Percentiles rank a stretch among this genome's conserved stretches.
Conservation (phyloP, 139 green algal genomes). For the Chlorella sp. region DNA sequence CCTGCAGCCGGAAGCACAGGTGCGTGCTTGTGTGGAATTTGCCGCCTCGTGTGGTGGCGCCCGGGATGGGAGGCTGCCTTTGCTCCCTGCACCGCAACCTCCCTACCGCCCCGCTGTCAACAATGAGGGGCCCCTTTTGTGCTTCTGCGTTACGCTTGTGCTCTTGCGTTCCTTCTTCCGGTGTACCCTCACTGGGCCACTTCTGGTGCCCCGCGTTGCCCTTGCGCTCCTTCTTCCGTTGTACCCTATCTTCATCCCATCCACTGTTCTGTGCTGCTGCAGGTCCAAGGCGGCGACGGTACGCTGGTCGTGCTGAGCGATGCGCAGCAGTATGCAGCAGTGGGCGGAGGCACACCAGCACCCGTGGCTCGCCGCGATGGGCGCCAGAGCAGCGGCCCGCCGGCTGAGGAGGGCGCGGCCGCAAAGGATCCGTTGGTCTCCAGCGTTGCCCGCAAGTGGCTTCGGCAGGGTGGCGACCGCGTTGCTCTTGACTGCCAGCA, state of each 20-base stretch:
- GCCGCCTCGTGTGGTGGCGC: too few species aligned
- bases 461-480: neutral
- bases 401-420: neutral
- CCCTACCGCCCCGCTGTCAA: too few species aligned
- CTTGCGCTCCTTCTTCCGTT: too few species aligned
- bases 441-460: too few species aligned
- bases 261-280: neutral
- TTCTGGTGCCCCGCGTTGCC: too few species aligned
- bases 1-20: too few species aligned
- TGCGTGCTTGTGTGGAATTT: neutral
- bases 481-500: neutral
- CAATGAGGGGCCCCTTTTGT: too few species aligned
- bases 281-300: neutral
- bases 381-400: neutral
- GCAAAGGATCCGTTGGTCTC: neutral
- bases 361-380: neutral
- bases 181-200: neutral
- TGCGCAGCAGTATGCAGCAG: neutral
- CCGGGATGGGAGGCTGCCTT: too few species aligned
- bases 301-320: slow-evolving; percentile 5
- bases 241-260: too few species aligned
- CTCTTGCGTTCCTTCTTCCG: neutral
- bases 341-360: neutral
- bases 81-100: too few species aligned
- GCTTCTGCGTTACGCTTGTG: too few species aligned